Conservation (phyloP, 768 basidiomycete species). For the Mrakia frigida region DNA sequence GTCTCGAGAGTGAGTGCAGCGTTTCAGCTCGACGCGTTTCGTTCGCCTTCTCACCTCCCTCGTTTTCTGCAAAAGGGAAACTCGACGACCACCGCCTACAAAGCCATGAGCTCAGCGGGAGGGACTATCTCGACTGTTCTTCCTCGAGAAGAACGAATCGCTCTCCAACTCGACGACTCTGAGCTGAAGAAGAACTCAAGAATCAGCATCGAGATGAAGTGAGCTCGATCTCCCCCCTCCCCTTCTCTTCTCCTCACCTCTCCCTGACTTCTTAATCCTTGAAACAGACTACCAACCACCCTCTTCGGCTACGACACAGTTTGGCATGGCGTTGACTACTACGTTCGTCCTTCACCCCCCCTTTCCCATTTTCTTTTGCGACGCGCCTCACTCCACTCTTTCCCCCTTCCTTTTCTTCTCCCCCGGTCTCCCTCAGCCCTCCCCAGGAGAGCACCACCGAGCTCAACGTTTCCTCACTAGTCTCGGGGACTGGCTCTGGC, state of each 20-base stretch:
- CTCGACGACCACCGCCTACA: constrained; percentile 12
- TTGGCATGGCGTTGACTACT: neutral
- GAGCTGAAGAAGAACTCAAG: neutral
- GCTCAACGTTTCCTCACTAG: neutral
- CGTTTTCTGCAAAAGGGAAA: neutral
- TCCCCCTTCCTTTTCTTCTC: neutral
- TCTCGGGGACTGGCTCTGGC: neutral
- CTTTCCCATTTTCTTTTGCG: neutral
- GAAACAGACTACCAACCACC: neutral
- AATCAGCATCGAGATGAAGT: neutral
- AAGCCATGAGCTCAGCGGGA: neutral
- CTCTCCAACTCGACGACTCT: neutral
- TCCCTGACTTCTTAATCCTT: neutral
- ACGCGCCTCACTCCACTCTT: neutral
- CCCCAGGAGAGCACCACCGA: neutral
- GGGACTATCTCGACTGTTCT: neutral
- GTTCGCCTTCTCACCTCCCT: no score
- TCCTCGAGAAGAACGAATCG: neutral
- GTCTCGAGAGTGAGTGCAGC: neutral
- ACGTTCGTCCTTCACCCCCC: neutral
- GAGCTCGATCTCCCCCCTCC: no score
- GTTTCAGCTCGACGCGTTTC: neutral
- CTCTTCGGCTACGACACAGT: neutral
- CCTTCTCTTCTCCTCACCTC: neutral
- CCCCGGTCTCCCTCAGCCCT: neutral